Percentiles rank a stretch among this genome's conserved stretches.
These are phyloP conservation scores for Phialophora verrucosa DNA, from an alignment of 2,329 filamentous ascomycete species.

Conservation along the genomic window DNA sequence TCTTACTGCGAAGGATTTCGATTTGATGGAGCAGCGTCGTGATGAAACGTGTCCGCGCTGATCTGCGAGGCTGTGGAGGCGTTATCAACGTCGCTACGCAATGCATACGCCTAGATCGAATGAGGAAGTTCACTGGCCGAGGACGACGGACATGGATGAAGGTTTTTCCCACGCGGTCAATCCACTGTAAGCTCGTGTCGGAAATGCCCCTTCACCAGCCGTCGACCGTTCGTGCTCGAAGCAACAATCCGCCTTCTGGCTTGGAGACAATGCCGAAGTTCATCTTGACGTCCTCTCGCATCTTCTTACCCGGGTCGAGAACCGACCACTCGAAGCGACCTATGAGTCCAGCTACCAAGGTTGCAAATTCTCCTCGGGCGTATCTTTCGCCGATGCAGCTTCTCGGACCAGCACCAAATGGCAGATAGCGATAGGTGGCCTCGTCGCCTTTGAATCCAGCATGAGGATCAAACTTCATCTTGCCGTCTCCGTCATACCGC, in stretches of 20 bases:
- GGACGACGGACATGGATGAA: neutral
- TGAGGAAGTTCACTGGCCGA: conserved; percentile 16
- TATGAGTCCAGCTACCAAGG: conserved; percentile 74
- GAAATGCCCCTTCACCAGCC: conserved; percentile 19
- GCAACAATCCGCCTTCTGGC: conserved; percentile 14
- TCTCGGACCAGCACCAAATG: conserved; percentile 71
- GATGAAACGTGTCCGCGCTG: conserved; percentile 24
- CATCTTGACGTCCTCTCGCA: conserved; percentile 17
- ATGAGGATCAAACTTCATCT: conserved; percentile 36
- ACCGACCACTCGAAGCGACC: conserved; percentile 64
- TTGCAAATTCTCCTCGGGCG: conserved; percentile 83
- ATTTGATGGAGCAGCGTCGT: conserved; percentile 13
- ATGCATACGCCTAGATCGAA: conserved; percentile 21
- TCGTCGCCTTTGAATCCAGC: conserved; percentile 68
- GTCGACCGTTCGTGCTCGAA: conserved; percentile 14
- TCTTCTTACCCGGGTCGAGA: conserved; percentile 15
- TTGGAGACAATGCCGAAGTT: conserved; percentile 18
- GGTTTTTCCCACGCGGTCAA: neutral
- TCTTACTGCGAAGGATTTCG: conserved; percentile 6
- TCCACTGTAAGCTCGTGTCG: neutral
- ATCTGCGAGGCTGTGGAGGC: conserved; percentile 30
- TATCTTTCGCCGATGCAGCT: conserved; percentile 40
- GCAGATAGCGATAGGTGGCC: conserved; percentile 74
- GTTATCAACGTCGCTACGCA: conserved; percentile 22
- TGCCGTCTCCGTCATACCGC: conserved; percentile 42